These are phyloP conservation scores for Fusarium sp. DNA, from an alignment of 2,329 filamentous ascomycete genomes.

Conservation along the genomic window DNA sequence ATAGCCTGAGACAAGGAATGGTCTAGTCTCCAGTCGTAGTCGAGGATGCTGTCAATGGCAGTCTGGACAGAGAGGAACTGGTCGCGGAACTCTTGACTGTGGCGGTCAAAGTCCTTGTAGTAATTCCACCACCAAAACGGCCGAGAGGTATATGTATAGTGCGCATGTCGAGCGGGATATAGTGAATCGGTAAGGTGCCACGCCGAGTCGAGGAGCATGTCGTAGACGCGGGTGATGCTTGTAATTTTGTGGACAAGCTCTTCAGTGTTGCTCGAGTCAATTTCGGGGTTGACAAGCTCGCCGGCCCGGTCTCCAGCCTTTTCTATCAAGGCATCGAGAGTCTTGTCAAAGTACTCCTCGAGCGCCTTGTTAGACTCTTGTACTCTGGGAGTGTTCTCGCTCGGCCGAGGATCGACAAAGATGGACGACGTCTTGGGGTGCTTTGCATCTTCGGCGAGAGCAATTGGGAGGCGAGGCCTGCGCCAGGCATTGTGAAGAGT, in stretches of 20 bases:
- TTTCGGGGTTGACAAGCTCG: constrained; percentile 16
- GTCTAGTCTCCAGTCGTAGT: constrained; percentile 48
- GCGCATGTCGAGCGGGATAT: constrained; percentile 49
- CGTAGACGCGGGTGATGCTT: constrained; percentile 42
- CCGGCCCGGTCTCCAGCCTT: constrained; percentile 31
- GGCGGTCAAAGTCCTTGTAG: constrained; percentile 50
- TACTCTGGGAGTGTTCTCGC: constrained; percentile 36
- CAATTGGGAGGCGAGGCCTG: constrained; percentile 47
- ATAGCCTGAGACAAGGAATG: constrained; percentile 50
- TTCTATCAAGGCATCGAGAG: constrained; percentile 37
- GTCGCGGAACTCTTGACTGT: constrained; percentile 46
- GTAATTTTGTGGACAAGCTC: constrained; percentile 35
- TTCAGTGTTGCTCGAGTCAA: constrained; percentile 6
- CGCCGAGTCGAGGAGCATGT: constrained; percentile 53
- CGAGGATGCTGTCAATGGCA: constrained; percentile 45
- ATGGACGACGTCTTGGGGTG: constrained; percentile 49
- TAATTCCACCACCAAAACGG: constrained; percentile 58
- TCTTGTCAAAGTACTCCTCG: constrained; percentile 49
- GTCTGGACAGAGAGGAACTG: constrained; percentile 44
- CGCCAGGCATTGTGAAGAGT: constrained; percentile 39
- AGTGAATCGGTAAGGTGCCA: constrained; percentile 52
- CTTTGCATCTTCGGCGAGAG: constrained; percentile 48
- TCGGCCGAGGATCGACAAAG: constrained; percentile 39
- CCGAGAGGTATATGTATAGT: constrained; percentile 50
- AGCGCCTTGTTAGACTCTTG: constrained; percentile 43